These are phyloP conservation scores for Cenchrus fungigraminus DNA, from an alignment of 176 grass and related monocot genomes.

Conservation along the genomic window DNA sequence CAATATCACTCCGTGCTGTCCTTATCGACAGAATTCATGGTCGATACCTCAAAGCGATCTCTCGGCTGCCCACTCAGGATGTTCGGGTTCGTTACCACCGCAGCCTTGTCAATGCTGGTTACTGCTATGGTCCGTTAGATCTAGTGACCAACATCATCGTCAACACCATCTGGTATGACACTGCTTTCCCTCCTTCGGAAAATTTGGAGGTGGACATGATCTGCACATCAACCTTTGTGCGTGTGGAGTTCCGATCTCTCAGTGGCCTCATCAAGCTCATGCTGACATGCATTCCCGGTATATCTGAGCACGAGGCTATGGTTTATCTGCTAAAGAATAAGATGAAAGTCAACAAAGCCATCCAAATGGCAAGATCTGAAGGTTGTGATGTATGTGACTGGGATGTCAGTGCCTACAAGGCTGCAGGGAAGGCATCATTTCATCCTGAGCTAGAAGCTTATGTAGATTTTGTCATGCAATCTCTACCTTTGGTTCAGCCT, in stretches of 20 bases:
- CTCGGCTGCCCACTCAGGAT: neutral
- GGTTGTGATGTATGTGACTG: neutral
- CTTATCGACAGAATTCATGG: conserved; percentile 4
- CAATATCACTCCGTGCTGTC: neutral
- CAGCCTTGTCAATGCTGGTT: neutral
- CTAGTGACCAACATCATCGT: neutral
- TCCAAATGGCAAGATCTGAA: neutral
- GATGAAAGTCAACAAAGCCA: neutral
- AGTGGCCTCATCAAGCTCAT: neutral
- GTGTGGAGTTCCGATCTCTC: neutral
- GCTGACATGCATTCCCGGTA: neutral
- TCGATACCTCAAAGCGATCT: neutral
- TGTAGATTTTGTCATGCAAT: neutral
- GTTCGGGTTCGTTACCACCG: neutral
- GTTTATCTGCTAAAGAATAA: neutral
- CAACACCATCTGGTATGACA: neutral
- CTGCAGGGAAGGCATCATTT: neutral
- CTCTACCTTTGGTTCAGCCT: neutral
- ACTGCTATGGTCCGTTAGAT: neutral
- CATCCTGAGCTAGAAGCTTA: neutral
- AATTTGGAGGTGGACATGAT: conserved; percentile 3
- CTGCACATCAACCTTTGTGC: neutral
- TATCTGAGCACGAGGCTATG: neutral
- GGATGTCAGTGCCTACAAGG: neutral
- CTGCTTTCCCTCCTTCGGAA: neutral